These are phyloP conservation scores for Cordyceps javanica DNA, from an alignment of 2,329 filamentous ascomycete species.

Conservation along the genomic window DNA sequence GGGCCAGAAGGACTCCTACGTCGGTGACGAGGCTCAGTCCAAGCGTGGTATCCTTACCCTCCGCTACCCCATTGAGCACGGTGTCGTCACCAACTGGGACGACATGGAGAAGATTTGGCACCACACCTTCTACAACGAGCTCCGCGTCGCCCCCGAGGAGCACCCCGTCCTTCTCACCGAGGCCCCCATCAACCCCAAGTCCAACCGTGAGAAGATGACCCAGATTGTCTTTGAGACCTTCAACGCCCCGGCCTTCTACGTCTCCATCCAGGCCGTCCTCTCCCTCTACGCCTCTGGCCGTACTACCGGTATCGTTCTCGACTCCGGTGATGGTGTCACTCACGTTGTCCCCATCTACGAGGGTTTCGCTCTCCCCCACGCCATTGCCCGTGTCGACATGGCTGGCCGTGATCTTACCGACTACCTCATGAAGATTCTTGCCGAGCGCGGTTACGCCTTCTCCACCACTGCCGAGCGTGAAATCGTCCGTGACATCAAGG, in stretches of 20 bases:
- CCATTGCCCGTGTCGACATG: conserved; percentile 99
- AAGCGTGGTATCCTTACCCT: conserved; percentile 99
- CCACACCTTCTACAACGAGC: conserved; percentile 99
- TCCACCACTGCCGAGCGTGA: conserved; percentile 99
- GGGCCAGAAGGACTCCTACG: conserved; percentile 99
- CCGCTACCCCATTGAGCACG: conserved; percentile 99
- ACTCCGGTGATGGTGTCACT: conserved; percentile 99
- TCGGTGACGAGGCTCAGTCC: conserved; percentile 99
- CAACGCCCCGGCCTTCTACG: conserved; percentile 99
- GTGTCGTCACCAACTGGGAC: conserved; percentile 99
- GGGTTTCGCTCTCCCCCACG: conserved; percentile 99
- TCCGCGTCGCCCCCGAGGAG: conserved; percentile 99
- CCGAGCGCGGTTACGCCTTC: conserved; percentile 99
- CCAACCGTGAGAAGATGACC: conserved; percentile 99
- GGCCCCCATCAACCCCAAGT: conserved; percentile 99
- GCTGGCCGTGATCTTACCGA: conserved; percentile 99
- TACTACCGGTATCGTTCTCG: conserved; percentile 99
- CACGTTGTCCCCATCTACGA: conserved; percentile 99
- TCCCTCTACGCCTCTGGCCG: conserved; percentile 99
- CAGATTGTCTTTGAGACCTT: conserved; percentile 99
- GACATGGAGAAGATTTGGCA: conserved; percentile 99
- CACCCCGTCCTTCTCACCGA: conserved; percentile 98
- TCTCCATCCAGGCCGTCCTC: conserved; percentile 98
- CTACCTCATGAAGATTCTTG: conserved; percentile 99
- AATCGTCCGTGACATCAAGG: conserved; percentile 99